Conservation (phyloP, 352 stramenopile genomes). For the Phytophthora sojae region DNA sequence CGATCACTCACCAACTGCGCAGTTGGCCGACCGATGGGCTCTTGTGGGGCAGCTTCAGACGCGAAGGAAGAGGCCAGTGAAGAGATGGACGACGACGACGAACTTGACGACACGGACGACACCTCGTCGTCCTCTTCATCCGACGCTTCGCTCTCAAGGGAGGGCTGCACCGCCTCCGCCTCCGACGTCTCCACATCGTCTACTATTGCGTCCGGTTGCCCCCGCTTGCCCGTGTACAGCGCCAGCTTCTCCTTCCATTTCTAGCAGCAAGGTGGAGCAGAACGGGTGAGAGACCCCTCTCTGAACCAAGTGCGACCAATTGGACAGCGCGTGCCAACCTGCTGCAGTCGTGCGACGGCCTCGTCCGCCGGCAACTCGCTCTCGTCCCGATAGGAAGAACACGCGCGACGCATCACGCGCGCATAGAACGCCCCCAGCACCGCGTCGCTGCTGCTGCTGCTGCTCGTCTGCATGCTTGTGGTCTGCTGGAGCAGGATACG, state of each 20-base stretch:
- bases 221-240: slow-evolving; percentile 41
- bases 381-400: slow-evolving; percentile 45
- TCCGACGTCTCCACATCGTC: slow-evolving; percentile 6
- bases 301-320: background rate
- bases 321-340: slow-evolving; percentile 24
- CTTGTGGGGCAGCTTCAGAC: slow-evolving; percentile 6
- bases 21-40: slow-evolving; percentile 28
- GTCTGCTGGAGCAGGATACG: background rate
- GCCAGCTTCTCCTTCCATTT: slow-evolving; percentile 51
- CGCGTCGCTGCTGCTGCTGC: slow-evolving; percentile 19
- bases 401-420: slow-evolving; percentile 69
- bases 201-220: background rate
- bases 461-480: background rate
- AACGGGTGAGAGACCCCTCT: background rate
- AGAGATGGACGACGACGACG: slow-evolving; percentile 8
- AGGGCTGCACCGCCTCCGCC: background rate
- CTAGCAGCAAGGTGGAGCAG: slow-evolving; percentile 17
- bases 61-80: background rate
- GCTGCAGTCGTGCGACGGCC: slow-evolving; percentile 30
- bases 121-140: slow-evolving; percentile 8
- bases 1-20: slow-evolving; percentile 27
- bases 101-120: slow-evolving; percentile 6
- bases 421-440: slow-evolving; percentile 61
- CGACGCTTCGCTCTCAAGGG: slow-evolving; percentile 14
- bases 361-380: slow-evolving; percentile 24